Conservation (phyloP, 257 asterid genomes). For the Coffea canephora region DNA sequence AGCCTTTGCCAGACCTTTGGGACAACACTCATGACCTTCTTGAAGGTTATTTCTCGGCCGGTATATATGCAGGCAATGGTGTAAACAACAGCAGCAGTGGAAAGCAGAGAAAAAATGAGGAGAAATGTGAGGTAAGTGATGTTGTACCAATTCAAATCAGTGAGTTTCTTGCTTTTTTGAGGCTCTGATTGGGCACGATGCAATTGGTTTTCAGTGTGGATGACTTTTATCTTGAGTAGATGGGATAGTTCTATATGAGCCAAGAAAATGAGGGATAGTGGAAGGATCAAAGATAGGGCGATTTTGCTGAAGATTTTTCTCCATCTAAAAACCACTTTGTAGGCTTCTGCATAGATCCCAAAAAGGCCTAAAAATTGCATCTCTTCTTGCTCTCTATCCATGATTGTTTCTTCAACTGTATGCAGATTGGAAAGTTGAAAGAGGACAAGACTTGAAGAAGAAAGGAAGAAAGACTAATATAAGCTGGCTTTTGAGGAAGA, state of each 20-base stretch:
- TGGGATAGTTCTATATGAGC: conserved; percentile 42
- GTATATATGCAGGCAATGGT: conserved; percentile 52
- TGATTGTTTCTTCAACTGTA: conserved; percentile 7
- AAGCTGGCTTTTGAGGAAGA: neutral
- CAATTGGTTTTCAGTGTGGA: conserved; percentile 21
- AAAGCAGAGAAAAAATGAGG: conserved; percentile 55
- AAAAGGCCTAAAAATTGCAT: conserved; percentile 55
- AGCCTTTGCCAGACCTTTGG: conserved; percentile 70
- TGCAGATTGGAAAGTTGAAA: neutral
- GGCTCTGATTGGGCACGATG: conserved; percentile 18
- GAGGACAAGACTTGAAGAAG: neutral
- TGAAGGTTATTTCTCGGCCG: conserved; percentile 36
- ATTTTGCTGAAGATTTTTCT: conserved; percentile 55
- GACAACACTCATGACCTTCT: conserved; percentile 52
- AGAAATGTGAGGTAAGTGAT: conserved; percentile 32
- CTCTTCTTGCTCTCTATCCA: conserved; percentile 73
- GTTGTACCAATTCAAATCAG: conserved; percentile 39
- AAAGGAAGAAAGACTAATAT: neutral
- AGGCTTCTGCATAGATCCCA: conserved; percentile 49
- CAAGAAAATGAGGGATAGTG: conserved; percentile 53
- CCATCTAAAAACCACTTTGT: conserved; percentile 41
- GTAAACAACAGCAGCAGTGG: conserved; percentile 64
- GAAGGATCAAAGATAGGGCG: conserved; percentile 57
- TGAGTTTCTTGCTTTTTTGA: conserved; percentile 15
- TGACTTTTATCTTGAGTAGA: conserved; percentile 30